Evolutionary conservation across 164 flowering plant species (phyloP), one percentile per base, ranked within the genome.

Genomic region (Cinnamomum micranthum): DNA sequence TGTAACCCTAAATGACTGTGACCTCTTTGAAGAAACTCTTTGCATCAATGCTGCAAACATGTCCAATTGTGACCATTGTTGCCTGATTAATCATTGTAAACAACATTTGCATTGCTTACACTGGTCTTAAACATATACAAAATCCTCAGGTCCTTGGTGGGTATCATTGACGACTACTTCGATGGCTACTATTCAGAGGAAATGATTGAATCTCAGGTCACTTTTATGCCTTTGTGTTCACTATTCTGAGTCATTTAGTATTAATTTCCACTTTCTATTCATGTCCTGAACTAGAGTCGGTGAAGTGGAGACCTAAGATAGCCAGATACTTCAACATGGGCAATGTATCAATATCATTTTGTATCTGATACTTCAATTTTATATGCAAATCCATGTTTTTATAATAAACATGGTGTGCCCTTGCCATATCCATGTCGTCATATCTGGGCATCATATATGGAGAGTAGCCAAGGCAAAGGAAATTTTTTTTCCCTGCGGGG

Each of bases 161-260:
- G 95, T 69, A 87, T 95, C 69, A 83, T 95, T 64, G 99, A 93
- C 85, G 98, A 95, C 71, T 95, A 95, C 79, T 95, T 95, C 81
- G 93, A 92, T 81, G 99, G 98, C 60, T 95, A 95, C 76, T 95
- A 91, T 79, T 88, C 99, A 4, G 99, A 95, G 82, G 97, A 95
- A 82, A 95, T 95, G 99, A 88, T 88, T 62, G 99, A 95, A 77
- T 95, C 94, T 76, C 99, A 95, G 95, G 99, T 95, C 82, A 52
- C 50, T 41, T 55, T 20, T 55, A 20, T 55, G 60, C n/a, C 60
- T 17, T 55, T 14, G 20, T 55, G 17, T 55, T 55, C 20, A 13
- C 0, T 67, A 28, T 67, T 4, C 33, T 25, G 69, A 67, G 47
- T 67, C 47, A 67, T 67, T 2, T 13, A 10, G 67, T 15, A 31